Conservation (phyloP, 805 yeast genomes). For the Nakazawaea populi region DNA sequence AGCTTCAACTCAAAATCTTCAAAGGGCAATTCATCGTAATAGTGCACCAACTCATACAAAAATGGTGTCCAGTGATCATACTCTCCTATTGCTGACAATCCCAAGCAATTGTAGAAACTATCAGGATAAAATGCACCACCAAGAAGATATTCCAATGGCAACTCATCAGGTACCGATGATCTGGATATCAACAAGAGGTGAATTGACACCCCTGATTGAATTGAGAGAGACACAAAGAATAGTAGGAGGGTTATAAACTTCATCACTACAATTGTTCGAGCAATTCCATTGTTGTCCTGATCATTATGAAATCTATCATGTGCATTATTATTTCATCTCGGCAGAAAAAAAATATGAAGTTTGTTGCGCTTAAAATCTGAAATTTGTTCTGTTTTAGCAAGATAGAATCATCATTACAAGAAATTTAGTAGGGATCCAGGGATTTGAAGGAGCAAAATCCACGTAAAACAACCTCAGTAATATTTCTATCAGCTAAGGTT, state of each 20-base stretch:
- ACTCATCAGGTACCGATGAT: slow-evolving; percentile 25
- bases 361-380: too few species aligned
- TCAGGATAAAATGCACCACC: slow-evolving; percentile 71
- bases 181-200: slow-evolving; percentile 31
- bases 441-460: too few species aligned
- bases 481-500: too few species aligned
- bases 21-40: slow-evolving; percentile 25
- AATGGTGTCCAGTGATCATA: slow-evolving; percentile 70
- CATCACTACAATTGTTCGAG: not conserved
- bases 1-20: slow-evolving; percentile 33
- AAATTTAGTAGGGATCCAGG: too few species aligned
- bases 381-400: too few species aligned
- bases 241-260: not conserved
- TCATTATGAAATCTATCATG: not conserved
- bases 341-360: too few species aligned
- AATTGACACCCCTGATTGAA: slow-evolving; percentile 22
- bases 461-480: too few species aligned
- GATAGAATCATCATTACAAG: too few species aligned
- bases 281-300: not conserved
- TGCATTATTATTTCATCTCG: too few species aligned
- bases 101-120: slow-evolving; percentile 57
- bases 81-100: slow-evolving; percentile 48
- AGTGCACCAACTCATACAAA: slow-evolving; percentile 36
- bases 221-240: not conserved
- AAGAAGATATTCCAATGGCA: slow-evolving; percentile 28